A percentile compares a stretch with the other conserved stretches of the same genome.
Conservation (phyloP, 768 basidiomycete genomes). For the Melanogaster broomeanus region DNA sequence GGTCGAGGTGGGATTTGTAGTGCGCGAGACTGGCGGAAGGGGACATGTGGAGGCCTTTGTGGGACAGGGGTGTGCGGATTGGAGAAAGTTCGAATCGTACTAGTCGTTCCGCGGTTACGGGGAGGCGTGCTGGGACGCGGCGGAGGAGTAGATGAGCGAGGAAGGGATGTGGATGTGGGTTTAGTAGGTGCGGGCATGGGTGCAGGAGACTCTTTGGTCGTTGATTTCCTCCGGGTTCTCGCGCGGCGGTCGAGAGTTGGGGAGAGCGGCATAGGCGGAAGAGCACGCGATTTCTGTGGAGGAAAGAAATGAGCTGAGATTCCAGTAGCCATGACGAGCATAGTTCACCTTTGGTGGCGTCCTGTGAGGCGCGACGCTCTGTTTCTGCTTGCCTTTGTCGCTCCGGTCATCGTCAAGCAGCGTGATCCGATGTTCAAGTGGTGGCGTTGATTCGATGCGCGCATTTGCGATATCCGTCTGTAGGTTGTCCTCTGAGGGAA, state of each 20-base stretch:
- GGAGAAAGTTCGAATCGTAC: slow-evolving; percentile 54
- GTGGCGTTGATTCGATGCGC: slow-evolving; percentile 18
- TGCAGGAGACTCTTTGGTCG: slow-evolving; percentile 12
- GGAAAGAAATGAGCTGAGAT: neutral
- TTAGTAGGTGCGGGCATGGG: slow-evolving; percentile 31
- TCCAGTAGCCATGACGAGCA: neutral
- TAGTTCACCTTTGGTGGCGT: slow-evolving; percentile 30
- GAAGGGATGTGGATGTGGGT: slow-evolving; percentile 14
- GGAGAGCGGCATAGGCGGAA: slow-evolving; percentile 47
- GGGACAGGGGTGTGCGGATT: slow-evolving; percentile 65
- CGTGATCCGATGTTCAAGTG: slow-evolving; percentile 9
- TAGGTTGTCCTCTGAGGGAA: slow-evolving; percentile 28
- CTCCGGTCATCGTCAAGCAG: slow-evolving; percentile 9
- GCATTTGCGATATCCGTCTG: slow-evolving; percentile 17
- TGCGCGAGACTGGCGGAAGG: slow-evolving; percentile 65
- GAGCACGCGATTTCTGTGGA: slow-evolving; percentile 36
- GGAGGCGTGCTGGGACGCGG: slow-evolving; percentile 42
- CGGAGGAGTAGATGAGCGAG: slow-evolving; percentile 37
- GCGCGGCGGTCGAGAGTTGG: slow-evolving; percentile 45
- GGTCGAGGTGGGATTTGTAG: slow-evolving; percentile 69
- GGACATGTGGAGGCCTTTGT: slow-evolving; percentile 70
- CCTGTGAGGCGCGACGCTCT: slow-evolving; percentile 13
- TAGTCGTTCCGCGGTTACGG: slow-evolving; percentile 21
- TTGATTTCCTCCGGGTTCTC: slow-evolving; percentile 21
- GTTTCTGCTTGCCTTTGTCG: slow-evolving; percentile 19